Evolutionary conservation across 2,329 filamentous ascomycete species (phyloP).

Genomic region (Apiospora hydei): DNA sequence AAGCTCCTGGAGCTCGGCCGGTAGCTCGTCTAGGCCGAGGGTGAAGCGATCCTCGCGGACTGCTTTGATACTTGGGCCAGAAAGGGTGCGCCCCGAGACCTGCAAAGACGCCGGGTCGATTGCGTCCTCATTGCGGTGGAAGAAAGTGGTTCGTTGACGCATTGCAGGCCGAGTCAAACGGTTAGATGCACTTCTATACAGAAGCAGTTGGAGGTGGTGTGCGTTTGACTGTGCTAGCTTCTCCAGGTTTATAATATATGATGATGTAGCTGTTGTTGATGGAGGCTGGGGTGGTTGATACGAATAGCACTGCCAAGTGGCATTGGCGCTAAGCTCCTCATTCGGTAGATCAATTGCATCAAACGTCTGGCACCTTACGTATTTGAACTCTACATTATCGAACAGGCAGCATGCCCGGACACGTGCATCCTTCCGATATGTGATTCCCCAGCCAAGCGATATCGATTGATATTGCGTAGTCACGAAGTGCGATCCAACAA

Average conservation of each 20-base stretch:
- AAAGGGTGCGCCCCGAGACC: conserved; percentile 63
- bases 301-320: conserved; percentile 7
- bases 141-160: conserved; percentile 82
- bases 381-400: neutral
- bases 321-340: conserved; percentile 12
- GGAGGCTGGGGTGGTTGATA: conserved; percentile 2
- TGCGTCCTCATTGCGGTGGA: conserved; percentile 69
- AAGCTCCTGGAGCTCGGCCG: conserved; percentile 67
- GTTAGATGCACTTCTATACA: neutral
- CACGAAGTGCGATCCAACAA: neutral
- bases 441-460: neutral
- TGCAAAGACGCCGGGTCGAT: conserved; percentile 70
- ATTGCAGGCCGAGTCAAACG: conserved; percentile 50
- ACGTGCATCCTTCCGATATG: no score
- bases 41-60: conserved; percentile 83
- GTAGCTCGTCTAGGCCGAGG: conserved; percentile 75
- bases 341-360: neutral
- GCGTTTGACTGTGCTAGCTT: neutral
- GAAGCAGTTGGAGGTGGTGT: neutral
- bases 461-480: neutral
- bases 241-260: neutral
- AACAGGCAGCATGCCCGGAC: neutral
- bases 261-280: neutral
- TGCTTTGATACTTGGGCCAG: conserved; percentile 64
- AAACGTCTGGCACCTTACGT: neutral